Base-by-base conservation (phyloP, 2,329 filamentous ascomycete genomes). In the Cyphellophora attinorum region DNA sequence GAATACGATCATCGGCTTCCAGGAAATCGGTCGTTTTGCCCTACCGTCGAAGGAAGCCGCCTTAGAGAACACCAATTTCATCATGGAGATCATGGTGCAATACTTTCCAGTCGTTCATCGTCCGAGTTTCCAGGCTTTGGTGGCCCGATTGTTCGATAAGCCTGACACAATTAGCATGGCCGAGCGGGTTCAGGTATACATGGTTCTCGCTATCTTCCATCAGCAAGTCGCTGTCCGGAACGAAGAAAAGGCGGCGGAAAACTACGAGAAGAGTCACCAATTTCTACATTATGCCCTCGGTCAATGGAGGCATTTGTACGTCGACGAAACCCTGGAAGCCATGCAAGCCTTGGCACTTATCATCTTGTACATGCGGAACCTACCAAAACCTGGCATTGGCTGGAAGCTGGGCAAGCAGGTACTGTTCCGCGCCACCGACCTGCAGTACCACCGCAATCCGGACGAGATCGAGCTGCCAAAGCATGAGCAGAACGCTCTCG, bases 81-180 rank as follows among this genome's bases (percentile, higher is more conserved):
- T 82, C 52, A 84, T 91, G 40, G 64, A 77, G 29, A 76, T 79
- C 31, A 62, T 88, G 19, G 75, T 80, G 47, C 70, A 76, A 2
- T 91, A 85, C 53, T 62, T 79, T 8, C 85, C 85, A 3, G 57
- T 89, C 6, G 64, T 93, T n/a, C 81, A 91, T 59, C 79, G 79
- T 52, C 81, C 81, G 1, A 74, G 75, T 3, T 82, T 85, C 44
- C 70, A 84, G 64, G 62, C 65, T 31, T 55, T 88, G 48, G 76
- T 86, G 5, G 68, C 73, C 40, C 71, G 85, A 35, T 86, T 86
- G 52, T 78, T 85, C 48, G 79, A 86, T 34, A 65, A 71, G 11
- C 62, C 54, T 35, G 83, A 79, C 52, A 63, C 69, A 33, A 71
- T 81, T 1, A 70, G 72, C 0, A 56, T 71, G 0, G 69, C 81